These are phyloP conservation scores for Coemansia sp. DNA, from an alignment of 192 early-diverging fungal genomes.

Conservation along the genomic window DNA sequence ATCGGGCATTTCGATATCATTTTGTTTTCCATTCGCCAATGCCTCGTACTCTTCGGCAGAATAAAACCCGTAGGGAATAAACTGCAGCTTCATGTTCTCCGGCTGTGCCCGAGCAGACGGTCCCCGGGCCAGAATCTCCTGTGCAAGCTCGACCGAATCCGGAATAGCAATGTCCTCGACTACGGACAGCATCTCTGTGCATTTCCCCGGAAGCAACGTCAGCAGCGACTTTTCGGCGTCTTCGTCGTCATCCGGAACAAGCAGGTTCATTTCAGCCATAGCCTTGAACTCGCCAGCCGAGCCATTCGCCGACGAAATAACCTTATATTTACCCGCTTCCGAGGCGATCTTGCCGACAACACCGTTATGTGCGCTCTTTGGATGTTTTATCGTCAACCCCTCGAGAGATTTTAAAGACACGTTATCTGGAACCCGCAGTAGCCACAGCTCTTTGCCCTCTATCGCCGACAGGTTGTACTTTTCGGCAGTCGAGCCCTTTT, in stretches of 20 bases:
- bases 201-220: conserved; percentile 24
- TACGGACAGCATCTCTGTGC: conserved; percentile 25
- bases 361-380: conserved; percentile 21
- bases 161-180: conserved; percentile 40
- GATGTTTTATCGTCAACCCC: conserved; percentile 39
- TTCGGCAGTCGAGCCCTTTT: conserved; percentile 8
- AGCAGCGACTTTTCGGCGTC: conserved; percentile 6
- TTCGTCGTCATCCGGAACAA: conserved; percentile 40
- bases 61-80: conserved; percentile 50
- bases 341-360: conserved; percentile 15
- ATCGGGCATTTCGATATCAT: not conserved
- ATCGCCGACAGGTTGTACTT: conserved; percentile 13
- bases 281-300: conserved; percentile 27
- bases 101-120: conserved; percentile 29
- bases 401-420: conserved; percentile 30
- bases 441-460: conserved; percentile 44
- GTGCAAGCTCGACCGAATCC: conserved; percentile 15
- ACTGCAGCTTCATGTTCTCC: conserved; percentile 45
- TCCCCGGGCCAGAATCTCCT: conserved; percentile 14
- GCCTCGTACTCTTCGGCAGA: conserved; percentile 45
- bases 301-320: conserved; percentile 13
- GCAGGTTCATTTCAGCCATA: conserved; percentile 45
- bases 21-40: not conserved
- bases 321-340: conserved; percentile 14
- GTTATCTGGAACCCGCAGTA: conserved; percentile 46